These are phyloP conservation scores for Cladosporium sp. DNA, from an alignment of 2,329 filamentous ascomycete species.

Conservation along the genomic window DNA sequence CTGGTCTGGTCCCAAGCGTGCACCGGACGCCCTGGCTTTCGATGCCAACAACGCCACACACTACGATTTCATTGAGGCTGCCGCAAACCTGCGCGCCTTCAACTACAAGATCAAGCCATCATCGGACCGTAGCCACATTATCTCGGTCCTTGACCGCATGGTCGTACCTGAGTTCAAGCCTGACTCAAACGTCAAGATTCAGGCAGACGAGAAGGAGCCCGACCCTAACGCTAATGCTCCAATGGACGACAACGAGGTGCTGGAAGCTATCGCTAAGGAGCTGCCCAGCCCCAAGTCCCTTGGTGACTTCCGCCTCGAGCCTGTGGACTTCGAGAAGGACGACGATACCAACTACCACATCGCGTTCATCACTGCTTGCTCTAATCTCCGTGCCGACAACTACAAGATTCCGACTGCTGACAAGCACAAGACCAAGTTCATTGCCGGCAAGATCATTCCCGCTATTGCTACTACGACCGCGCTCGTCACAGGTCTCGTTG, in stretches of 20 bases:
- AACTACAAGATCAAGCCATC: conserved; percentile 88
- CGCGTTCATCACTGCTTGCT: conserved; percentile 96
- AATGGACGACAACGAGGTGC: conserved; percentile 68
- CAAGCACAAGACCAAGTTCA: conserved; percentile 98
- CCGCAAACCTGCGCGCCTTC: conserved; percentile 89
- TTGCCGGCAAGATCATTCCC: conserved; percentile 98
- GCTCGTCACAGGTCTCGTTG: conserved; percentile 86
- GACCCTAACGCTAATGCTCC: conserved; percentile 70
- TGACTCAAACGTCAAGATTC: conserved; percentile 88
- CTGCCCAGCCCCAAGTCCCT: conserved; percentile 77
- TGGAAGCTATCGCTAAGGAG: conserved; percentile 66
- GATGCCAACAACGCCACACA: conserved; percentile 80
- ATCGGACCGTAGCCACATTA: conserved; percentile 64
- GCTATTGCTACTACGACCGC: conserved; percentile 97
- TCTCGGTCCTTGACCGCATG: conserved; percentile 80
- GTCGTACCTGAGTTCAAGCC: conserved; percentile 94
- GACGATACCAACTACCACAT: conserved; percentile 98
- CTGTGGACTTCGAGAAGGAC: conserved; percentile 98
- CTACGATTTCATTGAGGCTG: conserved; percentile 80
- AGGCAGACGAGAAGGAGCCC: conserved; percentile 90
- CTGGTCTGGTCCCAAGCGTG: conserved; percentile 98
- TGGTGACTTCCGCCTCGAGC: conserved; percentile 80
- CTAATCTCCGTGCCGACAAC: conserved; percentile 93
- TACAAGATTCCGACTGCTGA: conserved; percentile 94
- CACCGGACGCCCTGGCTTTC: conserved; percentile 86